Evolutionary conservation across 352 stramenopile genomes (phyloP).

Genomic region (Phytophthora palmivora): DNA sequence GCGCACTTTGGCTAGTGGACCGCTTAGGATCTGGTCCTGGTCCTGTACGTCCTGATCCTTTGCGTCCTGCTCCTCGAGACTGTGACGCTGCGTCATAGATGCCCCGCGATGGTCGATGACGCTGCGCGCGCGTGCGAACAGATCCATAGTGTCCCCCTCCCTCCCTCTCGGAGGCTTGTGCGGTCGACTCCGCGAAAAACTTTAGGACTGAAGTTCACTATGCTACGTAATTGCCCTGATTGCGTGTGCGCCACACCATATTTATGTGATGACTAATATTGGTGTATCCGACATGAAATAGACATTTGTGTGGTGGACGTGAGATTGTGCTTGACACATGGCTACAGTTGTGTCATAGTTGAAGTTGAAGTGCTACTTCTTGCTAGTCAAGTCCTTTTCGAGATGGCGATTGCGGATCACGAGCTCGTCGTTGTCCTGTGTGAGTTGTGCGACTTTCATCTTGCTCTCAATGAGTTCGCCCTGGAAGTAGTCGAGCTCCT

Average conservation of each 20-base stretch:
- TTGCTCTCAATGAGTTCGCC: constrained; percentile 85
- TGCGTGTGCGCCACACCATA: constrained; percentile 13
- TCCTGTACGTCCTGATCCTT: constrained; percentile 20
- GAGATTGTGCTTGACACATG: constrained; percentile 15
- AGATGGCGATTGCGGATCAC: constrained; percentile 64
- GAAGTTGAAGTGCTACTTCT: constrained; percentile 32
- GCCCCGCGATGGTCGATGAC: constrained; percentile 35
- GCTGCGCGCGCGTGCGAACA: constrained; percentile 43
- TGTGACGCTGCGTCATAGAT: constrained; percentile 6
- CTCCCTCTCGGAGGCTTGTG: constrained; percentile 6
- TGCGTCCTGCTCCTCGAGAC: constrained; percentile 12
- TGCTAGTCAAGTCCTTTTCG: constrained; percentile 55
- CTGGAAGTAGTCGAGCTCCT: constrained; percentile 88
- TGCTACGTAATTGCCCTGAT: neutral
- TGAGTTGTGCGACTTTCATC: constrained; percentile 81
- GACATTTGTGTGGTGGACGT: constrained; percentile 7
- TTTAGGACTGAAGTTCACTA: constrained; percentile 30
- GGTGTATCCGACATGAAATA: constrained; percentile 7
- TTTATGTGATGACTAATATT: constrained; percentile 9
- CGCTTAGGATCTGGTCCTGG: constrained; percentile 16
- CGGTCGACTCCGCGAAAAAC: constrained; percentile 28
- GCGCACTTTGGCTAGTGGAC: constrained; percentile 37
- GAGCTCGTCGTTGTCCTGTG: constrained; percentile 78
- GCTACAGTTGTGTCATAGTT: constrained; percentile 28
- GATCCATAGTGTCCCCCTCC: constrained; percentile 34